Base-by-base conservation (phyloP, 768 basidiomycete genomes). In the Kwoniella shandongensis region DNA sequence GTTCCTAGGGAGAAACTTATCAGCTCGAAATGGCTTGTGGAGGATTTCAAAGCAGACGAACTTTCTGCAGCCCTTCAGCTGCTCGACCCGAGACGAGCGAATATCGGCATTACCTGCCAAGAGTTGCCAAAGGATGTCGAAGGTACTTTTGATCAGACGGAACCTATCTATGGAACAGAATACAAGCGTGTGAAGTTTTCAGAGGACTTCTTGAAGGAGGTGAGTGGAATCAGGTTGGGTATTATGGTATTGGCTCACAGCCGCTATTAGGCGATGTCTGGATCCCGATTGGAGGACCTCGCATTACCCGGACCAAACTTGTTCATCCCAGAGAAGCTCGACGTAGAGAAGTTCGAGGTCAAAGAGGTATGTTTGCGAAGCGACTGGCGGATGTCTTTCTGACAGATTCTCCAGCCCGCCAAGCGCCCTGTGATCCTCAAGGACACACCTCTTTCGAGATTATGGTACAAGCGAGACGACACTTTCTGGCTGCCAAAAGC, bases 401-500 rank as follows among this genome's bases (percentile, higher is more conserved):
- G 23, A 54, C 27, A n/a, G 23, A 2, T 35, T 11, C 2, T 12
- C 0, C 69, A 94, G 90, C 88, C 88, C 25, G 77, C 66, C 15
- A 49, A 61, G 7, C 65, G 88, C 12, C 93, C 94, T 3, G 79
- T 82, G 57, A 82, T 92, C 57, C 83, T 98, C 53, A 79, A 83
- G 29, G 83, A 92, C 75, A 88, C 85, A 0, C 78, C 83, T 0
- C 66, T 86, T 25, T 87, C 86, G 3, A 82, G 85, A 12, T 78
- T 98, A 2, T 99, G 94, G 93, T 84, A 92, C 78, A 99, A 99
- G 80, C 92, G 92, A 73, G 96, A 99, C 73, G 94, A 99, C 75
- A 83, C 81, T 59, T 99, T 96, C 80, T 94, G 91, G 88, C 84
- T 94, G 10, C 96, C 96, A 0, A 90, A 89, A 70, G 91, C 91